Base-by-base conservation (phyloP, 129 eudicot species). In the Flaveria robusta region DNA sequence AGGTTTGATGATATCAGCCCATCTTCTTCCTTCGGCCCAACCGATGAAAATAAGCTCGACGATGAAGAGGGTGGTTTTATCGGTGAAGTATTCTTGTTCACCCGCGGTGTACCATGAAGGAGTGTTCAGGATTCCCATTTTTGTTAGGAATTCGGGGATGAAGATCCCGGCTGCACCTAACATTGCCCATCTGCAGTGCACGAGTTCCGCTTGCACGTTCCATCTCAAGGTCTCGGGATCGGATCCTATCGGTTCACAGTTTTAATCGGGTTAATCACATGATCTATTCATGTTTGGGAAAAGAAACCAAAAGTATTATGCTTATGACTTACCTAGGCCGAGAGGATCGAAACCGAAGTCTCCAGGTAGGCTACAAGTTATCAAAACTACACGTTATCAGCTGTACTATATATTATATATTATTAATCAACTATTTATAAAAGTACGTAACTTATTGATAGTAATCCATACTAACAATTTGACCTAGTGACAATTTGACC, bases 101-200 rank as follows among this genome's bases (percentile, higher is more conserved):
- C 99, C 99, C 13, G 99, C 99, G 9, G 97, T 89, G 96, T 95
- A 95, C 99, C 99, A 95, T 70, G 99, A 95, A 15, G 99, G 99
- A 13, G 97, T 95, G 91, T 95, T 91, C 7, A 95, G 87, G 83
- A 95, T 88, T 47, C 99, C 99, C 18, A 95, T 79, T 83, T 95
- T 95, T 67, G 99, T 95, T 45, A 95, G 87, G 83, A 94, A 86
- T 62, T 94, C 99, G 1, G 99, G 99, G 84, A 95, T 95, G 91
- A 95, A 95, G 41, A 95, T 95, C 46, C 99, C 99, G 1, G 99
- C 99, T 2, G 99, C 99, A 9, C 99, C 99, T 24, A 95, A 79
- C 99, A 95, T 95, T 54, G 99, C 99, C 99, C 99, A 95, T 79
- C 99, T 60, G 92, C 92, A 86, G 85, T 95, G 99, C 7, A 95